Base-by-base conservation (phyloP, 768 basidiomycete genomes). In the Lepiota brunneoincarnata region DNA sequence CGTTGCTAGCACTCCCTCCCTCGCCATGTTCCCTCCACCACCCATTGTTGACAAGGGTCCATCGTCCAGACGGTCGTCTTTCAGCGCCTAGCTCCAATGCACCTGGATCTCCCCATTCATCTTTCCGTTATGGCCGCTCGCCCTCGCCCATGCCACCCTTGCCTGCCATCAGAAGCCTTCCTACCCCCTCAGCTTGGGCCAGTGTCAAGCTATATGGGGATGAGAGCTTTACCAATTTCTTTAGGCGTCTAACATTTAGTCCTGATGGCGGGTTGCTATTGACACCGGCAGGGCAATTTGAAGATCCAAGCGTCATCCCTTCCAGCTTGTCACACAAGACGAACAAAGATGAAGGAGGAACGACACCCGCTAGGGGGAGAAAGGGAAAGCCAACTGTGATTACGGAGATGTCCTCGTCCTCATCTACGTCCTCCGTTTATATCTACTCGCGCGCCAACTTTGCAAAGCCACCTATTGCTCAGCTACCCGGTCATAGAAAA, bases 401-500 rank as follows among this genome's bases (percentile, higher is more conserved):
- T 6, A 44, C 51, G 18, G 57, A 54, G 4, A 17, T 47, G 21
- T 45, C 45, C 0, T 70, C 73, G 0, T 76, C 85, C 3, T 83
- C 83, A 14, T 66, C 75, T 5, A 66, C 68, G 10, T 82, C 80
- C 3, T 79, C 77, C 2, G 96, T 98, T 24, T 98, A 91, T 74
- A 91, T 99, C 62, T 98, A 98, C 71, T 91, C 94, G 6, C 82
- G 97, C 28, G 92, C 92, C 38, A 98, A 97, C 71, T 91, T 99
- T 68, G 86, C 93, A 0, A 77, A 91, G 39, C 89, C 93, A 1
- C 96, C 97, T 0, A 84, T 98, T 54, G 97, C 94, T 12, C 94
- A 95, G 65, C 75, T 98, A 4, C 95, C 97, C 2, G 97, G 97
- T 1, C 92, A 98, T 75, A 93, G 93, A 72, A 97, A 96, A 61